Conservation (phyloP, 208 protist species). For the Jaenimonas drosophilae region DNA sequence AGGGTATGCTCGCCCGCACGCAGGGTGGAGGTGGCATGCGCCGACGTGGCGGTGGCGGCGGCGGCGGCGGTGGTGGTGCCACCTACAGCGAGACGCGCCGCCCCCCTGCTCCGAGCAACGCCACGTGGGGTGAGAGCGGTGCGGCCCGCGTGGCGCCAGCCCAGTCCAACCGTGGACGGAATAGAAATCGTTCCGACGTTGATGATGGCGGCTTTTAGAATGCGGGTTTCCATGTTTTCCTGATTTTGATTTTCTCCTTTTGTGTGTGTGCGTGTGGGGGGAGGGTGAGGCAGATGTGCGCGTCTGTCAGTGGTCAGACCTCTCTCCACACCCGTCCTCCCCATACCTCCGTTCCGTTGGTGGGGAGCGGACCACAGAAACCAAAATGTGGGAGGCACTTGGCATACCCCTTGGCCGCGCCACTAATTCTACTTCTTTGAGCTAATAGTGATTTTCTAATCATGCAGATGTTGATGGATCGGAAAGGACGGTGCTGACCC, state of each 20-base stretch:
- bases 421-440: too few species aligned
- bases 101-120: background rate
- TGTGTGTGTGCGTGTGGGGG: too few species aligned
- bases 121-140: slow-evolving; percentile 14
- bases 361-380: too few species aligned
- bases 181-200: slow-evolving; percentile 2
- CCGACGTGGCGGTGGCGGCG: slow-evolving; percentile 15
- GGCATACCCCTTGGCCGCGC: too few species aligned
- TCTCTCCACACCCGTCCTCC: too few species aligned
- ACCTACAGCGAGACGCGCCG: slow-evolving; percentile 1
- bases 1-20: slow-evolving; percentile 38
- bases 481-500: too few species aligned
- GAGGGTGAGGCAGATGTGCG: background rate
- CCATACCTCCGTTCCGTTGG: too few species aligned
- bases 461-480: too few species aligned
- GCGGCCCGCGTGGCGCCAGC: slow-evolving; percentile 6
- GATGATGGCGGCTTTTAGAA: slow-evolving; percentile 76
- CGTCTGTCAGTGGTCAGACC: background rate
- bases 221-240: background rate
- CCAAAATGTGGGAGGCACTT: too few species aligned
- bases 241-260: slow-evolving; percentile 1
- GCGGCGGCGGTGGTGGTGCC: slow-evolving; percentile 23
- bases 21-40: slow-evolving; percentile 7
- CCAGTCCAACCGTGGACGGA: background rate
- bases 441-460: too few species aligned